A percentile compares a stretch with the other conserved stretches of the same genome.
These are phyloP conservation scores for Diospyros lotus DNA, from an alignment of 148 eudicot species.

Conservation along the genomic window DNA sequence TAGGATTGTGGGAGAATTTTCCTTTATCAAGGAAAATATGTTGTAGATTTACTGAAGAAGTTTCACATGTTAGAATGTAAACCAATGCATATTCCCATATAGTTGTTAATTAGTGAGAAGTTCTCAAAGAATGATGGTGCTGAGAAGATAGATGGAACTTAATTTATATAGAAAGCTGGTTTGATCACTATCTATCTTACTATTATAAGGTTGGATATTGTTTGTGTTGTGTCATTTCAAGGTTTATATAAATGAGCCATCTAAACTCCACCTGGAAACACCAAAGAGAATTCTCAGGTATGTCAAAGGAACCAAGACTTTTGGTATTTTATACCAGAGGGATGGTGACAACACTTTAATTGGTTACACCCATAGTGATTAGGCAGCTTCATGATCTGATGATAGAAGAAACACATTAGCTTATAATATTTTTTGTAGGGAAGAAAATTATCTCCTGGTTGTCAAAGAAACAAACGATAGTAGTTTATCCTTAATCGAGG, in stretches of 20 bases:
- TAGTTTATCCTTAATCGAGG: not conserved
- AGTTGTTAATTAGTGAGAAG: too few relatives aligned
- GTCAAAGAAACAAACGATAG: not conserved
- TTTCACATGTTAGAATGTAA: too few relatives aligned
- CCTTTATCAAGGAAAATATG: too few relatives aligned
- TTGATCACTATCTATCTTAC: too few relatives aligned
- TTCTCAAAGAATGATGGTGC: too few relatives aligned
- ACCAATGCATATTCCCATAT: too few relatives aligned
- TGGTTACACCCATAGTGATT: not conserved
- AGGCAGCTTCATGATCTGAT: not conserved
- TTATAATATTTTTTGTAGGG: not conserved
- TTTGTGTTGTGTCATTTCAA: too few relatives aligned
- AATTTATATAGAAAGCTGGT: too few relatives aligned
- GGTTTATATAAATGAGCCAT: not conserved
- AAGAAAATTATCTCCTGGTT: not conserved
- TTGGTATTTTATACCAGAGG: not conserved
- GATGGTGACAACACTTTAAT: not conserved
- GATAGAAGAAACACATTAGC: not conserved
- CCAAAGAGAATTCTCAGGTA: not conserved
- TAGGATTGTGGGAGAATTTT: too few relatives aligned
- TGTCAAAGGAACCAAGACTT: not conserved
- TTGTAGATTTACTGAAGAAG: too few relatives aligned
- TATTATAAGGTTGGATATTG: too few relatives aligned
- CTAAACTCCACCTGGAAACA: not conserved
- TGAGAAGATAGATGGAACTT: too few relatives aligned